Evolutionary conservation across 371 early-diverging fungal species (phyloP).

Genomic region (Mucor plumbeus): DNA sequence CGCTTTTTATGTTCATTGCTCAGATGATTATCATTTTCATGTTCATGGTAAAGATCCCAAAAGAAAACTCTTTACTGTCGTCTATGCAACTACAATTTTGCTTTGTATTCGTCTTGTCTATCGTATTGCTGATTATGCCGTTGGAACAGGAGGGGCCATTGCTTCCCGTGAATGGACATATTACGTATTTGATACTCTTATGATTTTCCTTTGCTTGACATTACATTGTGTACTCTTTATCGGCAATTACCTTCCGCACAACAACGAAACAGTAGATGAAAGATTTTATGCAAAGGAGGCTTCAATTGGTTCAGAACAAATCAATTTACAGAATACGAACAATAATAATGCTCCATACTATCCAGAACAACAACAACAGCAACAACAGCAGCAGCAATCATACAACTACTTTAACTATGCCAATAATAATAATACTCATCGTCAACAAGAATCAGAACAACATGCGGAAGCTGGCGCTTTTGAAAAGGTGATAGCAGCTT

Average conservation of each 20-base stretch:
- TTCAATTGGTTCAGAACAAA: neutral
- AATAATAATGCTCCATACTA: neutral
- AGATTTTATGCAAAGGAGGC: neutral
- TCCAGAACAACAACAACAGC: neutral
- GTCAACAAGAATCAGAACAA: too few species aligned
- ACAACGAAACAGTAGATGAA: neutral
- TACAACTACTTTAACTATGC: neutral
- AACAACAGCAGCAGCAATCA: neutral
- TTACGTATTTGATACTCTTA: constrained; percentile 16
- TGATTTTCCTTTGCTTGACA: constrained; percentile 1
- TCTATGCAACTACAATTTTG: neutral
- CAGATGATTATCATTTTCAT: neutral
- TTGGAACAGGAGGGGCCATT: neutral
- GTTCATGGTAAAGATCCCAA: constrained; percentile 8
- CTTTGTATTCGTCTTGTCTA: constrained; percentile 8
- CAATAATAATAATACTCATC: too few species aligned
- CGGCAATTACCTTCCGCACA: constrained; percentile 7
- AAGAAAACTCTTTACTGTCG: neutral
- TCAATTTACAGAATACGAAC: neutral
- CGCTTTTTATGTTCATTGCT: neutral
- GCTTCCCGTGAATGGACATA: constrained; percentile 9
- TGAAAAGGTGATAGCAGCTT: neutral
- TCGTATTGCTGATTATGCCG: neutral
- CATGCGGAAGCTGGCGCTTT: neutral
- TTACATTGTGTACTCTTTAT: constrained; percentile 9